Evolutionary conservation across 2,329 filamentous ascomycete genomes (phyloP).

Genomic region (Elsinoe arachidis): DNA sequence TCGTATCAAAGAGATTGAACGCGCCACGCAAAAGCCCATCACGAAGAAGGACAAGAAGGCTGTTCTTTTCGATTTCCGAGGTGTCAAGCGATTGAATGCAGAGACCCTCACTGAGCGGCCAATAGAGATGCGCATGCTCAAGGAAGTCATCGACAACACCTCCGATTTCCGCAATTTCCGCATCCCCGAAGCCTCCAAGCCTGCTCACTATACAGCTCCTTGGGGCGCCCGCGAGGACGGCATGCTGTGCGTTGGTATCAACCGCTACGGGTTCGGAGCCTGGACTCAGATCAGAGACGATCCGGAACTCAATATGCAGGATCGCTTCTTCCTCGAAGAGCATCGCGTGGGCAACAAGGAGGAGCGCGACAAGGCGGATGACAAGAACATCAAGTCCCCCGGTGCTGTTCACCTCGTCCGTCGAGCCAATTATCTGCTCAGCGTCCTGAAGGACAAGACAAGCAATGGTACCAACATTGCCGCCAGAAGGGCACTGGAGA

Average conservation of each 20-base stretch:
- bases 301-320: conserved; percentile 68
- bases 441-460: conserved; percentile 83
- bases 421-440: conserved; percentile 87
- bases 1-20: conserved; percentile 56
- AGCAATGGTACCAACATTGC: conserved; percentile 54
- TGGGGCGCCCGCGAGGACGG: conserved; percentile 94
- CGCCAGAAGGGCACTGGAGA: conserved; percentile 74
- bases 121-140: conserved; percentile 75
- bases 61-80: conserved; percentile 86
- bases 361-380: conserved; percentile 68
- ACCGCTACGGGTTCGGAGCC: conserved; percentile 87
- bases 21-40: conserved; percentile 63
- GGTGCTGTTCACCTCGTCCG: conserved; percentile 96
- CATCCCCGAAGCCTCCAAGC: conserved; percentile 83
- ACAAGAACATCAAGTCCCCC: conserved; percentile 72
- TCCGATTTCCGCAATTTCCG: conserved; percentile 73
- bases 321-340: conserved; percentile 95
- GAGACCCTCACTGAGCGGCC: conserved; percentile 91
- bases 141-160: conserved; percentile 56
- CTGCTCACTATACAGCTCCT: conserved; percentile 78
- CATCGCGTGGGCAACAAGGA: conserved; percentile 98
- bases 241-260: conserved; percentile 92
- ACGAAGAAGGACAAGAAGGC: conserved; percentile 98
- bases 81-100: conserved; percentile 90
- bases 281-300: conserved; percentile 95